A percentile compares a stretch with the other conserved stretches of the same genome.
phyloP scores from a whole-genome alignment of 179 eudicot genomes.

The Spergularia azorica region DNA sequence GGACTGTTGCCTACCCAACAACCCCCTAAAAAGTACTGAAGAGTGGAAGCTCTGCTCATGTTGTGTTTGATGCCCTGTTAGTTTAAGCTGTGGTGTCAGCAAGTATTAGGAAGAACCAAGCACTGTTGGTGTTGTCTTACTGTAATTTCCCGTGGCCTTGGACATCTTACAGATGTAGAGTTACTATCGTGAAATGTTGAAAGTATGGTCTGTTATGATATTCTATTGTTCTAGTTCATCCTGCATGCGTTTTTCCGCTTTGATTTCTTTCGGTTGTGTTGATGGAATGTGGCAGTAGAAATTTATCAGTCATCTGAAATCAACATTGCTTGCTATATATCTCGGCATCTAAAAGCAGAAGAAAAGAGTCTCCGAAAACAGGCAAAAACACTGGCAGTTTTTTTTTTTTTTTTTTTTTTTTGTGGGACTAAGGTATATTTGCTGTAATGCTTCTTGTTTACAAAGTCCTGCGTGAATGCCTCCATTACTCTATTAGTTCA shows the following conservation, averaged over 20 bases:
- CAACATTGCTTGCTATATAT: no score
- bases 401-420: no score
- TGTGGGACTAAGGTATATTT: no score
- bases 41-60: neutral
- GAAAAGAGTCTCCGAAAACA: no score
- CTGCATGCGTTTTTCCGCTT: neutral
- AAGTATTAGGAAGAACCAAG: neutral
- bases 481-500: no score
- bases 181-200: conserved; percentile 6
- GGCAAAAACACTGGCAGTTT: no score
- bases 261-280: neutral
- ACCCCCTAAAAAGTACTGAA: conserved; percentile 77
- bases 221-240: neutral
- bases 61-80: neutral
- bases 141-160: neutral
- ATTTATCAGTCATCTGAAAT: no score
- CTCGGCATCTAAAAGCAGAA: no score
- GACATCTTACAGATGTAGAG: neutral
- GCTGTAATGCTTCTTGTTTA: no score
- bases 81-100: neutral
- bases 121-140: neutral
- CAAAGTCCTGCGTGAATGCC: no score
- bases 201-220: neutral
- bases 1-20: conserved; percentile 93
- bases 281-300: no score